These are phyloP conservation scores for Saxispiralis lemnorum DNA, from an alignment of 495 filamentous ascomycete genomes.

Conservation along the genomic window DNA sequence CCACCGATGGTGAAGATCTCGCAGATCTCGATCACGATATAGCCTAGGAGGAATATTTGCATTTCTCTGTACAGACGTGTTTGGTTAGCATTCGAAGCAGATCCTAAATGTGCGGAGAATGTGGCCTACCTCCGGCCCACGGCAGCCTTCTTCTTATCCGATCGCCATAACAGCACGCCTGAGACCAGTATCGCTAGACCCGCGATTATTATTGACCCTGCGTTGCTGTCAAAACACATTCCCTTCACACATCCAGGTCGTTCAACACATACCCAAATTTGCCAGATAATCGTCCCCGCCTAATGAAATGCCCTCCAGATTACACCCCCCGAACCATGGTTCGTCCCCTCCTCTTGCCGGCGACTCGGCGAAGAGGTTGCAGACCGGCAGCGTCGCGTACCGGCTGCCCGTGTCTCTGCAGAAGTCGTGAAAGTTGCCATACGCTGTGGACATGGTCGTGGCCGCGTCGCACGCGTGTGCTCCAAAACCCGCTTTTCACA, in stretches of 20 bases:
- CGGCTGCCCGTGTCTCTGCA: conserved; percentile 49
- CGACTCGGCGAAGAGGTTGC: conserved; percentile 55
- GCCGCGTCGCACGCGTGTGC: conserved; percentile 34
- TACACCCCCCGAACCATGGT: conserved; percentile 39
- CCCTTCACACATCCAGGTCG: not conserved
- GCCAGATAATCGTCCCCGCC: conserved; percentile 40
- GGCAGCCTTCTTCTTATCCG: conserved; percentile 85
- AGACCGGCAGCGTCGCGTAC: conserved; percentile 73
- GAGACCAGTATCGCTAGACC: conserved; percentile 57
- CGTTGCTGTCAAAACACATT: not conserved
- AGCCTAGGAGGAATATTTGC: conserved; percentile 78
- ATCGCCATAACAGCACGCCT: conserved; percentile 49
- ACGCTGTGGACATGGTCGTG: conserved; percentile 21
- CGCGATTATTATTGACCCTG: conserved; percentile 80
- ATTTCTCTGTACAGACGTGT: conserved; percentile 51
- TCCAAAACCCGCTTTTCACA: too few relatives aligned
- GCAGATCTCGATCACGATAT: conserved; percentile 76
- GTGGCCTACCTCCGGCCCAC: conserved; percentile 68
- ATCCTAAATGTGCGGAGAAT: not conserved
- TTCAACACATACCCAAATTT: conserved; percentile 58
- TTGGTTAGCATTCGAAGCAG: conserved; percentile 4
- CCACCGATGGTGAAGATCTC: conserved; percentile 92
- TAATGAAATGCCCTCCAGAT: conserved; percentile 54
- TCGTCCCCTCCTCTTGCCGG: conserved; percentile 25
- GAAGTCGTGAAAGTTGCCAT: conserved; percentile 87